phyloP scores from a whole-genome alignment of 129 eudicot species.

The Smallanthus sonchifolius region DNA sequence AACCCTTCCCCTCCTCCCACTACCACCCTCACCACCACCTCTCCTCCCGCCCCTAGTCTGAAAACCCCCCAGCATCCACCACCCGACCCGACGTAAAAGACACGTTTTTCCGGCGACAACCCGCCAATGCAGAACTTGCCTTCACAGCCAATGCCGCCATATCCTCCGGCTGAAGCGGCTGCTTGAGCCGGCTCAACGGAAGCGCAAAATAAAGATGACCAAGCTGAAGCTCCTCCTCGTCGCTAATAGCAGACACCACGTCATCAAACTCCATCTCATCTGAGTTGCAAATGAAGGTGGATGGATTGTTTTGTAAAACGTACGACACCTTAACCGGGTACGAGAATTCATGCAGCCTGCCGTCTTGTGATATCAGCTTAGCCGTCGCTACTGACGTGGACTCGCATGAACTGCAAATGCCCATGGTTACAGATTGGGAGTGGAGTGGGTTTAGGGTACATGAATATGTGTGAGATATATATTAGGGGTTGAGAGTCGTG shows the following conservation, averaged over 20 bases:
- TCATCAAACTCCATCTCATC: slow-evolving; percentile 93
- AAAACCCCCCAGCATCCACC: slow-evolving; percentile 36
- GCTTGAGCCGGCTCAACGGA: slow-evolving; percentile 53
- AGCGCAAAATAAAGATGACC: slow-evolving; percentile 81
- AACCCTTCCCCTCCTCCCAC: slow-evolving; percentile 38
- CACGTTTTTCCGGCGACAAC: slow-evolving; percentile 49
- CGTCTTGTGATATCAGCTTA: slow-evolving; percentile 62
- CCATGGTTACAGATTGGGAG: slow-evolving; percentile 33
- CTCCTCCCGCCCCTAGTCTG: slow-evolving; percentile 18
- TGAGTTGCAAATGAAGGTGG: slow-evolving; percentile 71
- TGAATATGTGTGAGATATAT: not conserved
- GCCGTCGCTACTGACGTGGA: slow-evolving; percentile 66
- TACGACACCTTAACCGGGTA: slow-evolving; percentile 74
- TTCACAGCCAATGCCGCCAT: slow-evolving; percentile 98
- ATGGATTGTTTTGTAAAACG: slow-evolving; percentile 56
- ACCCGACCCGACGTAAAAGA: slow-evolving; percentile 34
- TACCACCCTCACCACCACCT: slow-evolving; percentile 35
- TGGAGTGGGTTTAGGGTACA: not conserved
- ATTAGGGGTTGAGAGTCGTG: not conserved
- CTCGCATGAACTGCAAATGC: slow-evolving; percentile 73
- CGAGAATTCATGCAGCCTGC: slow-evolving; percentile 64
- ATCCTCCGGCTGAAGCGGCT: slow-evolving; percentile 70
- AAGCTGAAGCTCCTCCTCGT: slow-evolving; percentile 60
- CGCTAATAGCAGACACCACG: slow-evolving; percentile 55
- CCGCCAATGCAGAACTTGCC: slow-evolving; percentile 76